phyloP scores from a whole-genome alignment of 2,329 filamentous ascomycete species.

The Sphaerulina vaccinii region DNA sequence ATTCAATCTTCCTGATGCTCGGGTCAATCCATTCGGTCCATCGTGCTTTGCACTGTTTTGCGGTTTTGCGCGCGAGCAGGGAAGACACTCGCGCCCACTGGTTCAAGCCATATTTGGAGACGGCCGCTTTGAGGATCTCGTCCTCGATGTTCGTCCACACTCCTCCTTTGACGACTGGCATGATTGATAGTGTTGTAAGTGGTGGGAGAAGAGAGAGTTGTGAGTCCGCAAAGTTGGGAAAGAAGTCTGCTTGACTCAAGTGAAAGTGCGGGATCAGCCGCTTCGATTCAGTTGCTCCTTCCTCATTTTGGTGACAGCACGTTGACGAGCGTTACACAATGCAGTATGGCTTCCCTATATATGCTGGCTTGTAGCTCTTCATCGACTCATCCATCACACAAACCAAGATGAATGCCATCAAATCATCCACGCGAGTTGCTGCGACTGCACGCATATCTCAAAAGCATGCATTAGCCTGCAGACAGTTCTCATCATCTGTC shows the following conservation, averaged over 20 bases:
- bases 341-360: too few species aligned
- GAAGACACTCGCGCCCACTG: slow-evolving; percentile 99
- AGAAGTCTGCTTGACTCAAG: background rate
- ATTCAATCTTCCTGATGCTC: slow-evolving; percentile 97
- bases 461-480: background rate
- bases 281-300: background rate
- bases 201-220: background rate
- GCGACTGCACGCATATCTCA: background rate
- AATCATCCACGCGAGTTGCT: background rate
- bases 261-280: background rate
- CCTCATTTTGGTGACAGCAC: slow-evolving; percentile 8
- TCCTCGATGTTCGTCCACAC: slow-evolving; percentile 76
- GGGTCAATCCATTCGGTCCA: slow-evolving; percentile 99
- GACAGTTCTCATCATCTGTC: slow-evolving; percentile 1
- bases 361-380: too few species aligned
- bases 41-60: slow-evolving; percentile 98
- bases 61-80: slow-evolving; percentile 91
- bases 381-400: background rate
- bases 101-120: slow-evolving; percentile 91
- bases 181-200: slow-evolving; percentile 39
- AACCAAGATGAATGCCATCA: background rate
- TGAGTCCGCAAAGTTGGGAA: background rate
- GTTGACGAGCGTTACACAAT: too few species aligned
- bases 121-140: slow-evolving; percentile 94
- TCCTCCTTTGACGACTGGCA: slow-evolving; percentile 66